Evolutionary conservation across 257 asterid genomes (phyloP), one percentile per base, ranked within the genome.

Genomic region (Petrea volubilis): DNA sequence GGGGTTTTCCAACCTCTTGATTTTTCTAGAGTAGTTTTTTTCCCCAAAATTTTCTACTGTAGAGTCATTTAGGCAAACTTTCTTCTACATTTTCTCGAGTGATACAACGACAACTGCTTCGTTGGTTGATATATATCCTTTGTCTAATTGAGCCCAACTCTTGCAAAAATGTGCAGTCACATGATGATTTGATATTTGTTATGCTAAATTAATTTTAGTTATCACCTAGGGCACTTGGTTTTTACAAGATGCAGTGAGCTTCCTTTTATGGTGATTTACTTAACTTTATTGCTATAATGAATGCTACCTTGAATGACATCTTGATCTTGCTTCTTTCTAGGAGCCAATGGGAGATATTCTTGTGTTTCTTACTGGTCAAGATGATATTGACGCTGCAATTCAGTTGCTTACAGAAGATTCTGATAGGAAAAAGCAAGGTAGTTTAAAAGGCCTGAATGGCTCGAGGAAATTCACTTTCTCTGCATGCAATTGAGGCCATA

Each of bases 301-400:
- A 29, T 10, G 7, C 21, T 66, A 33, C 44, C 20, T 23, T 58
- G 43, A 41, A 8, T 14, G 44, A n/a, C 15, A 13, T 65, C 60
- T 52, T 77, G 17, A 52, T 75, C 34, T 71, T 70, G 70, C 72
- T 38, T 60, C 27, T 49, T 68, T 78, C 18, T 72, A 94, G 99
- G 99, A 88, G 85, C 85, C 96, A 40, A 51, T 64, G 81, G 99
- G 99, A 56, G 99, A 94, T 84, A 84, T 94, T 76, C 84, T 94
- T 73, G 96, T 91, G 60, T 90, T 94, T 74, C 95, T 94, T 49
- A 94, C 98, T 3, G 98, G 99, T 67, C 96, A 94, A 88, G 99
- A 94, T 78, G 99, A 91, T 79, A 91, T 94, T 80, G 98, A 94
- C 79, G 91, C 94, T 73, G 97, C 97, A 47, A 81, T 84, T 55